phyloP scores from a whole-genome alignment of 2,329 filamentous ascomycete species.

The Paraconiothyrium sp. region DNA sequence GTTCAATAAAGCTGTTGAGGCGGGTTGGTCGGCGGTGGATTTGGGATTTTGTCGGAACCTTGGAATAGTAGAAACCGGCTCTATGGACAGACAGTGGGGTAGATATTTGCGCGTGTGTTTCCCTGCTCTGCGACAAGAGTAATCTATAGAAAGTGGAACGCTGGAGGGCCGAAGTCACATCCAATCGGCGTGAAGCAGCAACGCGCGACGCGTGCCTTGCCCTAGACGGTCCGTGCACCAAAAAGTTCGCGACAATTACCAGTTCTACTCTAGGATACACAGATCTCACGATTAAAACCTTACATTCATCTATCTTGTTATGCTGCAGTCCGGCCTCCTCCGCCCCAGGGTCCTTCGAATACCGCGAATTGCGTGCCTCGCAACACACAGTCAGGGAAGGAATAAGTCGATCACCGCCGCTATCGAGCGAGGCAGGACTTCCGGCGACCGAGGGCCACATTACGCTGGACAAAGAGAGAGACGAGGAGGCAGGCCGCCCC shows the following conservation, averaged over 20 bases:
- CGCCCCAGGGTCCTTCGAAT: constrained; percentile 29
- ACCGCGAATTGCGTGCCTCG: constrained; percentile 24
- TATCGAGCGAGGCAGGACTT: constrained; percentile 41
- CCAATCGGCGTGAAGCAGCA: constrained; percentile 3
- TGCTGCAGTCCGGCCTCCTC: constrained; percentile 31
- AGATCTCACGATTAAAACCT: background rate
- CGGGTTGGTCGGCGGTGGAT: constrained; percentile 1
- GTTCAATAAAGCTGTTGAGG: background rate
- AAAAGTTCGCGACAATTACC: background rate
- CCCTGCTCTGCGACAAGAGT: background rate
- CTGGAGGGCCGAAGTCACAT: background rate
- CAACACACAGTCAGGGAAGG: constrained; percentile 27
- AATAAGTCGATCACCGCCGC: constrained; percentile 45
- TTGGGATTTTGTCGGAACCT: background rate
- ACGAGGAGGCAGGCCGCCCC: background rate
- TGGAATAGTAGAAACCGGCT: background rate
- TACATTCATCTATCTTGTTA: constrained; percentile 21
- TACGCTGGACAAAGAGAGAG: constrained; percentile 15
- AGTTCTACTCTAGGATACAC: background rate
- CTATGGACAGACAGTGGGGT: background rate
- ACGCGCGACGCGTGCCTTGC: background rate
- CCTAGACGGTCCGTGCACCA: background rate
- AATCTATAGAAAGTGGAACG: background rate
- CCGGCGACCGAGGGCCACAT: constrained; percentile 8
- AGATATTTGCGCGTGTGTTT: no score